phyloP scores from a whole-genome alignment of 2,329 filamentous ascomycete species.

The Fusarium pseudonygamai region DNA sequence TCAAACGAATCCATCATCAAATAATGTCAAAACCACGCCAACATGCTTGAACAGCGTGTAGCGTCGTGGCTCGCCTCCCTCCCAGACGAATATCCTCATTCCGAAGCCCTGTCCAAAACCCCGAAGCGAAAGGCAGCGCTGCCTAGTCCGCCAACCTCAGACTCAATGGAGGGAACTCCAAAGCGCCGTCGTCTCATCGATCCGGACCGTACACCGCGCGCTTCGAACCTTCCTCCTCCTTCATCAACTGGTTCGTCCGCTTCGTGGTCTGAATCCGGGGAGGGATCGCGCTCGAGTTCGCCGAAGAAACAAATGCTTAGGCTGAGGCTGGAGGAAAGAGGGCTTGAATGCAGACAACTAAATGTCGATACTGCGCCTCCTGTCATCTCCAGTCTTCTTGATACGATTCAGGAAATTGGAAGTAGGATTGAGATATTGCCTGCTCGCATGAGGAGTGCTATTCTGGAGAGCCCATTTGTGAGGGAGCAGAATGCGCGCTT shows the following conservation, averaged over 20 bases:
- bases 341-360: slow-evolving; percentile 10
- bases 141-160: not conserved
- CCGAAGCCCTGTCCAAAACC: not conserved
- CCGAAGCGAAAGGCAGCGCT: slow-evolving; percentile 3
- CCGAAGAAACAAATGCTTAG: slow-evolving; percentile 28
- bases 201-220: not conserved
- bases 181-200: not conserved
- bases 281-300: slow-evolving; percentile 20
- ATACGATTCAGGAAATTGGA: slow-evolving; percentile 12
- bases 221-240: not conserved
- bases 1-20: not conserved
- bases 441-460: not conserved
- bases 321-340: slow-evolving; percentile 13
- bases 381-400: not conserved
- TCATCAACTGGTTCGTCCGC: not conserved
- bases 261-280: slow-evolving; percentile 15
- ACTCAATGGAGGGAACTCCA: not conserved
- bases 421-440: slow-evolving; percentile 26
- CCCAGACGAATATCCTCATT: not conserved
- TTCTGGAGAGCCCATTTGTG: not conserved
- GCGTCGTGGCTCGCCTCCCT: slow-evolving; percentile 1
- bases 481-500: not conserved
- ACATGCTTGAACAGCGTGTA: slow-evolving; percentile 6
- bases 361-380: slow-evolving; percentile 3
- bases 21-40: not conserved